Base-by-base conservation (phyloP, 1,139 yeast genomes). In the Petasospora fabianii region DNA sequence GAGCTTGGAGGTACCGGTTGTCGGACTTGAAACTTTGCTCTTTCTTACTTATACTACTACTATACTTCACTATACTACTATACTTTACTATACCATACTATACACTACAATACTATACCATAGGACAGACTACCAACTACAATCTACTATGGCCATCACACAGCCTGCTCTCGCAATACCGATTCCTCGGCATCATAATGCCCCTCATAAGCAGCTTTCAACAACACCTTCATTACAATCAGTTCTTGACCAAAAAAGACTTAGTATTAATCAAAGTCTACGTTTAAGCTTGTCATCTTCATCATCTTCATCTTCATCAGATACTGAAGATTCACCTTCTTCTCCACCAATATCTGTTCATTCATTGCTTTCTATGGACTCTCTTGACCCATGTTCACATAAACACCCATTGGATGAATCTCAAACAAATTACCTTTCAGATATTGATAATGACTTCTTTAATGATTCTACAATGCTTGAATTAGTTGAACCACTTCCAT, bases 201-300 rank as follows among this genome's bases (percentile, higher is more conserved):
- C 22, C 30, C 30, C 17, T n/a, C 8, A 17, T 33, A 27, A 41
- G 16, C 27, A 30, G 32, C 27, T 30, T 3, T 15, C 36, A 4
- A 47, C 53, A 4, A 53, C 58, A 10, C 58, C 58, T 5, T 52
- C 56, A 3, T 36, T 53, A 8, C 54, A 49, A 22, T 49, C 54
- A 3, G 49, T 53, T 12, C 29, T 52, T 16, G 48, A 47, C 22
- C 56, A 53, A 33, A 47, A 46, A 18, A 43, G 46, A 7, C 34
- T 36, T 12, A 42, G 51, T 13, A n/a, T n/a, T n/a, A 27, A 41
- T 34, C 30, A 37, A 29, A 15, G 34, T 13, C 32, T 36, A 30
- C 31, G 46, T 1, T 11, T 36, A 13, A 39, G 35, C 13, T 24
- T 28, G 2, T 32, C 39, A 10, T 28, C 39, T 2, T n/a, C 27